Base-by-base conservation (phyloP, 768 basidiomycete genomes). In the Lactarius psammicola region DNA sequence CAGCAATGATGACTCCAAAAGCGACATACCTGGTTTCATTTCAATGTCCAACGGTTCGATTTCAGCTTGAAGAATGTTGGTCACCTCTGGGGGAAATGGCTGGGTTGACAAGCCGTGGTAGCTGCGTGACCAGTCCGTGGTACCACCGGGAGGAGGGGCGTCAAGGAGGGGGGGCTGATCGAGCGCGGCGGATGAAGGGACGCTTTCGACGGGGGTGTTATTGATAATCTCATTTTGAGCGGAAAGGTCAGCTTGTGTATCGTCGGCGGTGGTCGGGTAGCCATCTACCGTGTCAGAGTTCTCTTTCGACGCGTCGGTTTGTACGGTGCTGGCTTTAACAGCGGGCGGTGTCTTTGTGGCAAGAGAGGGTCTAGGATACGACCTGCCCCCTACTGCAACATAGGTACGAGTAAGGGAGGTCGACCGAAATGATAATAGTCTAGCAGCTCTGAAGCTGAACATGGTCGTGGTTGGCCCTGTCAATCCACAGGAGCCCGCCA, bases 101-200 rank as follows among this genome's bases (percentile, higher is more conserved):
- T 87, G 79, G 0, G 81, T 76, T 4, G 90, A 90, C 33, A 98
- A 77, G 0, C 95, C 96, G 67, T 86, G 79, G 74, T 93, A 98
- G 72, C 88, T 90, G 72, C 84, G 88, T 1, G 92, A 91, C 95
- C 95, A 98, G 75, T 98, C 92, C 1, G 84, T 89, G n/a, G 70
- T 36, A 5, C 70, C 54, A 46, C 62, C 67, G 4, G 54, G 40
- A 33, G 64, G 62, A 40, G 64, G 60, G n/a, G 64, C 56, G 10
- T 67, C 63, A 2, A 67, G 46, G 10, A 69, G 66, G 0, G 73
- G 69, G 11, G 72, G 62, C 2, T 66, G 66, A 4, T 64, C 59
- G 58, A 67, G 69, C 58, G 71, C 70, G 13, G 66, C 70, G 17
- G 72, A 70, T 26, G 70, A 65, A 17, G 71, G 67, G 8, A 66